Evolutionary conservation across 1,284 basidiomycete species (phyloP).

Genomic region (Crucibulum parvulum): DNA sequence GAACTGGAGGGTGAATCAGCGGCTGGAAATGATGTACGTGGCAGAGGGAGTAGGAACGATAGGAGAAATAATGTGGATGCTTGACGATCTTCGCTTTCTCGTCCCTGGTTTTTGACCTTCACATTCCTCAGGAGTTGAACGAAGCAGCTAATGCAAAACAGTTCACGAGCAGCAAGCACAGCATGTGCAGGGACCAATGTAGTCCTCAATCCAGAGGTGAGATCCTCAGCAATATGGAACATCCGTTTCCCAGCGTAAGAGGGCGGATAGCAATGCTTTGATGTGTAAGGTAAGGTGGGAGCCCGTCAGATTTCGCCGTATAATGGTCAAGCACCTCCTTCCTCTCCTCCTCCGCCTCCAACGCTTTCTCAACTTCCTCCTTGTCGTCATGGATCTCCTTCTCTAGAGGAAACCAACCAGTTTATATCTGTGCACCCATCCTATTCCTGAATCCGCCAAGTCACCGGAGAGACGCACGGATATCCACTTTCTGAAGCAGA

Average conservation of each 20-base stretch:
- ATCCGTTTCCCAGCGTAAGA: slow-evolving; percentile 68
- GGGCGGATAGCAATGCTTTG: slow-evolving; percentile 15
- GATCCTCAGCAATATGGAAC: slow-evolving; percentile 75
- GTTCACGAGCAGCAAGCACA: slow-evolving; percentile 19
- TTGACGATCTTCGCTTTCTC: slow-evolving; percentile 74
- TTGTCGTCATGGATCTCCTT: slow-evolving; percentile 41
- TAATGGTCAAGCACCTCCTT: slow-evolving; percentile 17
- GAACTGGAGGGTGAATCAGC: too few species aligned
- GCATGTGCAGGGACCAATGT: slow-evolving; percentile 10
- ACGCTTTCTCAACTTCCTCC: slow-evolving; percentile 39
- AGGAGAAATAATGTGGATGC: slow-evolving; percentile 83
- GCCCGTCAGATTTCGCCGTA: slow-evolving; percentile 13
- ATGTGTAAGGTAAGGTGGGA: too few species aligned
- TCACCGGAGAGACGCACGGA: slow-evolving; percentile 14
- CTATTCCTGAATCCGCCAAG: slow-evolving; percentile 65
- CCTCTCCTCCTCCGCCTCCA: slow-evolving; percentile 23
- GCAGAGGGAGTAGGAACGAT: slow-evolving; percentile 14
- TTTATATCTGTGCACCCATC: slow-evolving; percentile 52
- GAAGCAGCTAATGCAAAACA: slow-evolving; percentile 40
- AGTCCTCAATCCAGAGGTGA: slow-evolving; percentile 44
- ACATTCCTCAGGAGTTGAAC: slow-evolving; percentile 73
- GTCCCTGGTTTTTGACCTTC: slow-evolving; percentile 83
- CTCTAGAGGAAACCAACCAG: slow-evolving; percentile 56
- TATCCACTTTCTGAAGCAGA: neutral
- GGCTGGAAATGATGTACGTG: too few species aligned